Evolutionary conservation across 1,284 basidiomycete genomes (phyloP).

Genomic region (Mrakiaceae sp.): DNA sequence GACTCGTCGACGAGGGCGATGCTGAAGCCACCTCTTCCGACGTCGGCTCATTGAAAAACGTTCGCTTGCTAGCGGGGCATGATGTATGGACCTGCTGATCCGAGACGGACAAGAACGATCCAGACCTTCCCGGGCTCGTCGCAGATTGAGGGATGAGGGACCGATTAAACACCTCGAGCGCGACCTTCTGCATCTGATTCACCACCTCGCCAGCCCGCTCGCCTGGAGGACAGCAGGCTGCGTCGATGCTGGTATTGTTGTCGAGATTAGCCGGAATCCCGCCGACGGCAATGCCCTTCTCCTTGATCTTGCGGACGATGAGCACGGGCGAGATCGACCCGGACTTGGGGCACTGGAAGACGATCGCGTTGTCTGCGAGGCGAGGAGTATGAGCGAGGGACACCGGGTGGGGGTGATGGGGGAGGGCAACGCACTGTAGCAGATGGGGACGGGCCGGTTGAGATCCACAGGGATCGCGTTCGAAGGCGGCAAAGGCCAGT

Average conservation of each 20-base stretch:
- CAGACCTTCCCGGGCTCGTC: constrained; percentile 58
- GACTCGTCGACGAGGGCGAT: background rate
- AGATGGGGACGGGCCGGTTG: constrained; percentile 57
- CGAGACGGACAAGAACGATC: constrained; percentile 73
- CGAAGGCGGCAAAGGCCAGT: constrained; percentile 59
- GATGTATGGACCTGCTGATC: constrained; percentile 80
- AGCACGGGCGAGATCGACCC: constrained; percentile 86
- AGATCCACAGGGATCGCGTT: constrained; percentile 71
- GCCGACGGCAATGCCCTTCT: constrained; percentile 77
- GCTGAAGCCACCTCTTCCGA: background rate
- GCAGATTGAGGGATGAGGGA: constrained; percentile 54
- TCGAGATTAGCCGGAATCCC: constrained; percentile 40
- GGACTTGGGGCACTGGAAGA: constrained; percentile 85
- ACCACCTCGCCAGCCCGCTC: constrained; percentile 89
- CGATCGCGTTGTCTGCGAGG: constrained; percentile 62
- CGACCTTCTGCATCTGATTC: constrained; percentile 85
- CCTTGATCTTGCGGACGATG: constrained; percentile 86
- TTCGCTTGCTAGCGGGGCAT: constrained; percentile 44
- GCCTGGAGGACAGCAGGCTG: constrained; percentile 49
- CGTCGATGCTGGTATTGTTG: constrained; percentile 22
- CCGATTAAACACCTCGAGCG: constrained; percentile 73
- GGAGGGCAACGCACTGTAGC: constrained; percentile 49
- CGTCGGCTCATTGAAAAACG: background rate
- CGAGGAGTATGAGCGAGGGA: background rate
- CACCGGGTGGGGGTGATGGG: background rate